Conservation (phyloP, 768 basidiomycete genomes). For the Boletales sp. region DNA sequence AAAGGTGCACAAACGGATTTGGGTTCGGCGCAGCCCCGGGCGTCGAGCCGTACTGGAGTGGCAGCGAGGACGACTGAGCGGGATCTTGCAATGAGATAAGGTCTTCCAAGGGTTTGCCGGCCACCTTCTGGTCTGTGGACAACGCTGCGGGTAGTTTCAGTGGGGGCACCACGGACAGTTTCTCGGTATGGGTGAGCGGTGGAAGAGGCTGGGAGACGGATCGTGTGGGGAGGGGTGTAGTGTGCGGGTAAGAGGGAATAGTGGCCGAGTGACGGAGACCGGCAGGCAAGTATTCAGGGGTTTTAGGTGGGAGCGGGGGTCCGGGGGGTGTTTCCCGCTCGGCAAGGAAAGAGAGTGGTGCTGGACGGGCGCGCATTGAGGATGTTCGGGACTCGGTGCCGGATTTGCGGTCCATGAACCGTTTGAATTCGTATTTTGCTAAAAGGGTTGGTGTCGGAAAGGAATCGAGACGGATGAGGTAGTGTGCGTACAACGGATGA, state of each 20-base stretch:
- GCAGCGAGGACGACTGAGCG: constrained; percentile 39
- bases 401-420: constrained; percentile 52
- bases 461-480: background rate
- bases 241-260: constrained; percentile 9
- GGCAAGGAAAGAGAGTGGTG: constrained; percentile 5
- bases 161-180: constrained; percentile 5
- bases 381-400: constrained; percentile 15
- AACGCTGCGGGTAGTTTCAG: background rate
- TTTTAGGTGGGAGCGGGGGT: constrained; percentile 27
- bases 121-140: constrained; percentile 41
- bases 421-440: constrained; percentile 81
- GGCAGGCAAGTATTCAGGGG: constrained; percentile 22
- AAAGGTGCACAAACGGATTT: constrained; percentile 22
- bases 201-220: constrained; percentile 38
- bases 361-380: background rate
- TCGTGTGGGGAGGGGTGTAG: constrained; percentile 19
- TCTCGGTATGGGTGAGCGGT: constrained; percentile 9
- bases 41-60: constrained; percentile 37
- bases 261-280: constrained; percentile 14
- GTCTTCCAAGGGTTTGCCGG: too few relatives aligned
- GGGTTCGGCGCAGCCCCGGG: too few relatives aligned
- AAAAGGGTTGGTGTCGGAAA: background rate
- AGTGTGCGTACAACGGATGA: constrained; percentile 66
- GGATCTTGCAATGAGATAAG: constrained; percentile 46
- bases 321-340: constrained; percentile 20